Conservation (phyloP, 495 filamentous ascomycete genomes). For the Penicillium ochrochloron region DNA sequence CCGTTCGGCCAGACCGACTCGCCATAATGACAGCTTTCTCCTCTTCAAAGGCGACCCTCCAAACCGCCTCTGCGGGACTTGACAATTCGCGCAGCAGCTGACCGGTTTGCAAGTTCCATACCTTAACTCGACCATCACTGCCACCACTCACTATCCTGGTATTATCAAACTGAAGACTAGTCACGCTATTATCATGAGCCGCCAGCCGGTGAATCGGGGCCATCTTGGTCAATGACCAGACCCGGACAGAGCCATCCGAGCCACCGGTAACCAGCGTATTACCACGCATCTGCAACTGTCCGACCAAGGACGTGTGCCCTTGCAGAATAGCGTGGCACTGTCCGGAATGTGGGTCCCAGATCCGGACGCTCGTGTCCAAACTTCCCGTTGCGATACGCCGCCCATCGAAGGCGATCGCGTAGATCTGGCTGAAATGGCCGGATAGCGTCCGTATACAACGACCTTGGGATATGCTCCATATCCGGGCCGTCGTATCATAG, state of each 20-base stretch:
- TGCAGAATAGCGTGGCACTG: constrained; percentile 91
- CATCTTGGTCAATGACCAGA: constrained; percentile 91
- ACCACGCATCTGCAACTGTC: constrained; percentile 94
- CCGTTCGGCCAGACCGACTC: constrained; percentile 75
- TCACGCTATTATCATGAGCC: constrained; percentile 98
- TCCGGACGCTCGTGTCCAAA: constrained; percentile 92
- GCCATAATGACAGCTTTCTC: constrained; percentile 98
- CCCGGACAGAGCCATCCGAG: constrained; percentile 91
- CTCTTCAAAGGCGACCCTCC: constrained; percentile 97
- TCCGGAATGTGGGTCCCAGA: constrained; percentile 93
- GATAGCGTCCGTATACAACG: constrained; percentile 84
- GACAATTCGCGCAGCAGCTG: constrained; percentile 89
- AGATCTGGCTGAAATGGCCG: constrained; percentile 99
- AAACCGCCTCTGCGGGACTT: constrained; percentile 88
- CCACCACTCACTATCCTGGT: constrained; percentile 92
- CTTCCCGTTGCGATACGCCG: constrained; percentile 93
- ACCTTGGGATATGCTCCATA: constrained; percentile 96
- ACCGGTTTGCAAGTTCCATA: constrained; percentile 94
- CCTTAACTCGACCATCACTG: constrained; percentile 93
- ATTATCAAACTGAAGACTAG: constrained; percentile 95
- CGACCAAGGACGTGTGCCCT: constrained; percentile 94
- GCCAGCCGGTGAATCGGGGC: constrained; percentile 90
- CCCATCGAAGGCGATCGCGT: constrained; percentile 97
- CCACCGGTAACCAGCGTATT: constrained; percentile 95
- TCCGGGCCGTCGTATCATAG: constrained; percentile 94